Evolutionary conservation across 2,329 filamentous ascomycete species (phyloP).

Genomic region (Sphaceloma murrayae): DNA sequence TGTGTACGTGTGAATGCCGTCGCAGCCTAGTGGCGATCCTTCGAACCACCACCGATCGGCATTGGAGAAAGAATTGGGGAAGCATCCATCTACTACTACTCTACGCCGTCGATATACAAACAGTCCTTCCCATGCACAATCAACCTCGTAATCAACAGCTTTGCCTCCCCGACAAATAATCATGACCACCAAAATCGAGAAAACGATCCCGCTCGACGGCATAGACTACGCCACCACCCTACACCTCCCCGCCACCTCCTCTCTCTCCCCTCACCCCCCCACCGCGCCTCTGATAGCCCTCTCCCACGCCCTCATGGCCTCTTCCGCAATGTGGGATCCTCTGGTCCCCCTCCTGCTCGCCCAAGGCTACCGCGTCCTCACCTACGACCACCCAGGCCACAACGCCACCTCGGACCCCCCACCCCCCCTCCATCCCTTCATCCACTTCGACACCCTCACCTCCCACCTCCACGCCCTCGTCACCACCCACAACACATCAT

Average conservation of each 20-base stretch:
- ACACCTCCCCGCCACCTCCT: slow-evolving; percentile 17
- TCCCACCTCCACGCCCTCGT: slow-evolving; percentile 23
- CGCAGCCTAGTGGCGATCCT: too few species aligned
- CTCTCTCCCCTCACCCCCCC: slow-evolving; percentile 18
- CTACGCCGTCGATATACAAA: background rate
- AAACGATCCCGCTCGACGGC: slow-evolving; percentile 21
- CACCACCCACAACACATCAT: background rate
- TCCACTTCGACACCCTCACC: slow-evolving; percentile 24
- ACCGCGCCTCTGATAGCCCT: slow-evolving; percentile 21
- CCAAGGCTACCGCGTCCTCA: slow-evolving; percentile 24
- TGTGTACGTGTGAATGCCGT: too few species aligned
- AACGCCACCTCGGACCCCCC: slow-evolving; percentile 21
- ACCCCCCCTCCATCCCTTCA: slow-evolving; percentile 10
- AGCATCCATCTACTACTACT: background rate
- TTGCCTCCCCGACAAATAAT: background rate
- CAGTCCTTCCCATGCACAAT: too few species aligned
- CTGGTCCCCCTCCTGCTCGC: slow-evolving; percentile 21
- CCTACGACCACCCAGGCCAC: slow-evolving; percentile 26
- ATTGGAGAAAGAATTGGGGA: background rate
- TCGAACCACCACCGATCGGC: background rate
- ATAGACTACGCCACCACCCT: slow-evolving; percentile 24
- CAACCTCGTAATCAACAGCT: background rate
- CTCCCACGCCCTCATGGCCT: slow-evolving; percentile 26
- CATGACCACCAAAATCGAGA: background rate
- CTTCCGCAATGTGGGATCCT: slow-evolving; percentile 24